Conservation (phyloP, 176 grass and related monocot genomes). For the Secale cereale region DNA sequence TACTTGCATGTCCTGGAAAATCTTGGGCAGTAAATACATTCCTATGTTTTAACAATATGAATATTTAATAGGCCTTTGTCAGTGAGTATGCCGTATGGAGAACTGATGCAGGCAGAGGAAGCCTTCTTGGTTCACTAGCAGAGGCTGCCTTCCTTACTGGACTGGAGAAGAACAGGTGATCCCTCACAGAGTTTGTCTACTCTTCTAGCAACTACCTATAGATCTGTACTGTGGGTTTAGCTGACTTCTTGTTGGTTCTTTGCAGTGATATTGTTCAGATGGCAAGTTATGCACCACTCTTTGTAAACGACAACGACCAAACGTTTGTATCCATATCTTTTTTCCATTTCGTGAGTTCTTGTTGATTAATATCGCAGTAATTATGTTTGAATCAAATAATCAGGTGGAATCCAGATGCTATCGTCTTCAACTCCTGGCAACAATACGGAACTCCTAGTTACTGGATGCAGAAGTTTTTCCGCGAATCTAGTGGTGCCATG, state of each 20-base stretch:
- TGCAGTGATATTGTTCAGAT: slow-evolving; percentile 76
- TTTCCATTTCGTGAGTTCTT: background rate
- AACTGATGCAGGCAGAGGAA: slow-evolving; percentile 70
- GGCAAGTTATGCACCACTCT: slow-evolving; percentile 87
- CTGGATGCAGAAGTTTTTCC: slow-evolving; percentile 66
- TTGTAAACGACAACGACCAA: slow-evolving; percentile 63
- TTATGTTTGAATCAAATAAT: background rate
- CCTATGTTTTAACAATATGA: background rate
- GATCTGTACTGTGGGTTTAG: background rate
- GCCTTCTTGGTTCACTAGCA: slow-evolving; percentile 69
- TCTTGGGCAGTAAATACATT: background rate
- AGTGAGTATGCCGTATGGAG: slow-evolving; percentile 77
- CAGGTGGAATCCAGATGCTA: slow-evolving; percentile 84
- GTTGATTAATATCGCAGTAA: background rate
- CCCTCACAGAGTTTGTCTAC: background rate
- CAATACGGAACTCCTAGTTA: slow-evolving; percentile 88
- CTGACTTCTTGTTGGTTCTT: slow-evolving; percentile 18
- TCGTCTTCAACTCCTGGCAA: slow-evolving; percentile 86
- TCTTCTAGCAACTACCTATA: too few species aligned
- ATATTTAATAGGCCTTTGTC: slow-evolving; percentile 63
- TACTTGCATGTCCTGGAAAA: slow-evolving; percentile 2
- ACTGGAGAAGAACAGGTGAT: slow-evolving; percentile 80
- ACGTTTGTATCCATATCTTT: slow-evolving; percentile 31
- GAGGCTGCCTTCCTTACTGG: slow-evolving; percentile 89
- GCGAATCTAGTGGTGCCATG: slow-evolving; percentile 66